phyloP scores from a whole-genome alignment of 2,329 filamentous ascomycete species.

The Aurifilum marmelostoma region DNA sequence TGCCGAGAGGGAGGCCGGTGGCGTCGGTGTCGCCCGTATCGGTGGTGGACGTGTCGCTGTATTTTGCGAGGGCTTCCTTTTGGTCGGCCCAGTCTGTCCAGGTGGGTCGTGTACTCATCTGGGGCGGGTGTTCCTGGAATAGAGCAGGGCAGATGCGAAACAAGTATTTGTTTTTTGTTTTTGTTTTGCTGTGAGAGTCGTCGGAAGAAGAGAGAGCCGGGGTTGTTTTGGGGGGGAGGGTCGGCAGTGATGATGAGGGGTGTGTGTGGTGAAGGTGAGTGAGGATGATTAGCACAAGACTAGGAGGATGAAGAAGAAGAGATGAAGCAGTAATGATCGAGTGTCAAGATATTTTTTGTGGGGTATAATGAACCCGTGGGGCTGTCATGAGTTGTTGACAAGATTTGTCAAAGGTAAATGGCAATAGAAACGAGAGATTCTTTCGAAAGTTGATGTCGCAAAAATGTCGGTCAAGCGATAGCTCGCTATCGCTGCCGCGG shows the following conservation, averaged over 20 bases:
- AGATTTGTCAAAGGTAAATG: not conserved
- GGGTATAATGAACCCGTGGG: not conserved
- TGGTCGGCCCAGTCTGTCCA: slow-evolving; percentile 14
- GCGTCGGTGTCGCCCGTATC: slow-evolving; percentile 5
- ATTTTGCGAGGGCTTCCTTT: slow-evolving; percentile 8
- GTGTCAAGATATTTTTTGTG: not conserved
- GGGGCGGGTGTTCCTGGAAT: not conserved
- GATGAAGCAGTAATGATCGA: not conserved
- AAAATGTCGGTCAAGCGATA: slow-evolving; percentile 26
- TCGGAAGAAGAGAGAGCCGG: not conserved
- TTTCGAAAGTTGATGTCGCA: not conserved
- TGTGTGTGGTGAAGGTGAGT: not conserved
- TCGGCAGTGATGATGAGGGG: no score
- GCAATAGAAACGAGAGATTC: not conserved
- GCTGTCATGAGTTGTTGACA: not conserved
- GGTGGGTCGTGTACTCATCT: slow-evolving; percentile 15
- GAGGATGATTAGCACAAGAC: not conserved
- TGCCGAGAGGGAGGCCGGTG: slow-evolving; percentile 34
- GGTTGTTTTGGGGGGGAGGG: not conserved
- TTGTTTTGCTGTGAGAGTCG: not conserved
- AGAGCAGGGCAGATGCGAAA: not conserved
- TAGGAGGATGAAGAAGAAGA: not conserved
- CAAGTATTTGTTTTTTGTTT: no score
- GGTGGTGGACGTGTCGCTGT: slow-evolving; percentile 5
- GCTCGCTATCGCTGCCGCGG: no score